Evolutionary conservation across 2,329 filamentous ascomycete genomes (phyloP), one percentile per base, ranked within the genome.

Genomic region (Orbilia ellipsospora): DNA sequence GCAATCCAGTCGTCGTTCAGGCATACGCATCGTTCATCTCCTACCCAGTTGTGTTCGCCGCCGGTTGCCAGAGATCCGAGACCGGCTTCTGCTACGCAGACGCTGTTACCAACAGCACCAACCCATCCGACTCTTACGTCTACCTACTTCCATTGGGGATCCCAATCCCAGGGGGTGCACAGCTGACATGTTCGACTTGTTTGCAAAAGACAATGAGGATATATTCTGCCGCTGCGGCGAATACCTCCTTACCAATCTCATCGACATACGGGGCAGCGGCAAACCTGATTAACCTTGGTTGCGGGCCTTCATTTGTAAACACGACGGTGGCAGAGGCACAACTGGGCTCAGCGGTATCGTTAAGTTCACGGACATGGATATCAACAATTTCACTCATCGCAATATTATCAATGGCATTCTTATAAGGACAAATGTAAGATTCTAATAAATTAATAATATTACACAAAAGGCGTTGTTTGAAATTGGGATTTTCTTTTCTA

Each of bases 101-200:
- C 79, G 93, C 94, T 59, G 89, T 94, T 74, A 93, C 91, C 56
- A 96, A 97, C 82, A 81, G 84, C 4, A 87, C 88, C 20, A 90
- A 88, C 7, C 85, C 91, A 0, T 88, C 89, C 36, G 90, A 95
- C 81, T 87, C 88, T 40, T 94, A 94, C 80, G 86, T 95, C 42
- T 99, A 97, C 83, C 94, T 91, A 80, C 85, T 98, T 2, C 92
- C 94, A 0, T 86, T 96, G 66, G 95, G 95, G 73, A 86, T 89
- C 48, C 82, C 85, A 0, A 84, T 97, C 12, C 92, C 92, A 0
- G 85, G 84, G 13, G 87, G 87, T 20, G 88, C 89, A 26, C 85
- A 86, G n/a, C 92, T 93, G 0, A 88, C 87, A 0, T 99, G 95
- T 84, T 90, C 88, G 79, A 83, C 84, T 48, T 98, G 95, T 81